Evolutionary conservation across 352 stramenopile genomes (phyloP).

Genomic region (Sclerospora graminicola): DNA sequence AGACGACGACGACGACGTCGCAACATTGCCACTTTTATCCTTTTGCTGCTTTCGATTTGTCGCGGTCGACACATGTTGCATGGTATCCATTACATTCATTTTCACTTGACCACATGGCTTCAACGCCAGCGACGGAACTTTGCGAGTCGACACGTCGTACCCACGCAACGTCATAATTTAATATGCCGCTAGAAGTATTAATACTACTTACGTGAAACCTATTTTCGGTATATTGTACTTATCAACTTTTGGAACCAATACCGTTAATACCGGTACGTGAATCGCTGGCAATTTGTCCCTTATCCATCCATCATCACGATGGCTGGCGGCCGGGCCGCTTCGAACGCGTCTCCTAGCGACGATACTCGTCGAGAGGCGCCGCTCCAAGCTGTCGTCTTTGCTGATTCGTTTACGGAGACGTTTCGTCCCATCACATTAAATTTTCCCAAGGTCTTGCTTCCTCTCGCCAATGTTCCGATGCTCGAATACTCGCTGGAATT

Average conservation of each 20-base stretch:
- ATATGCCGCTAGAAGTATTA: too few species aligned
- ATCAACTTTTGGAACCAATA: not conserved
- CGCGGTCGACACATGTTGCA: not conserved
- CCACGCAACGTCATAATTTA: too few species aligned
- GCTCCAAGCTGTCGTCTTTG: conserved; percentile 95
- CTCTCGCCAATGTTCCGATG: conserved; percentile 94
- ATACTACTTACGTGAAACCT: too few species aligned
- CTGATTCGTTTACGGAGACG: conserved; percentile 90
- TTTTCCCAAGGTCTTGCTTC: conserved; percentile 90
- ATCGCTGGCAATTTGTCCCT: not conserved
- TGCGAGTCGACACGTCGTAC: conserved; percentile 5
- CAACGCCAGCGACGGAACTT: conserved; percentile 39
- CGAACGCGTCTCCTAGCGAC: conserved; percentile 22
- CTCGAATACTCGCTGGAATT: conserved; percentile 98
- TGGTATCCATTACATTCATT: conserved; percentile 3
- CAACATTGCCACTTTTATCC: too few species aligned
- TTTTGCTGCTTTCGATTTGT: not conserved
- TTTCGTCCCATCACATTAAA: conserved; percentile 89
- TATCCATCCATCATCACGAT: conserved; percentile 4
- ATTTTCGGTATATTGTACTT: too few species aligned
- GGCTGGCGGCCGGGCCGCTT: conserved; percentile 5
- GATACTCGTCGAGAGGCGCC: conserved; percentile 86
- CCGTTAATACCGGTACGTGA: not conserved
- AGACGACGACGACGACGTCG: too few species aligned
- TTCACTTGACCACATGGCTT: conserved; percentile 26